Evolutionary conservation across 1,284 basidiomycete species (phyloP).

Genomic region (Malassezia furfur): DNA sequence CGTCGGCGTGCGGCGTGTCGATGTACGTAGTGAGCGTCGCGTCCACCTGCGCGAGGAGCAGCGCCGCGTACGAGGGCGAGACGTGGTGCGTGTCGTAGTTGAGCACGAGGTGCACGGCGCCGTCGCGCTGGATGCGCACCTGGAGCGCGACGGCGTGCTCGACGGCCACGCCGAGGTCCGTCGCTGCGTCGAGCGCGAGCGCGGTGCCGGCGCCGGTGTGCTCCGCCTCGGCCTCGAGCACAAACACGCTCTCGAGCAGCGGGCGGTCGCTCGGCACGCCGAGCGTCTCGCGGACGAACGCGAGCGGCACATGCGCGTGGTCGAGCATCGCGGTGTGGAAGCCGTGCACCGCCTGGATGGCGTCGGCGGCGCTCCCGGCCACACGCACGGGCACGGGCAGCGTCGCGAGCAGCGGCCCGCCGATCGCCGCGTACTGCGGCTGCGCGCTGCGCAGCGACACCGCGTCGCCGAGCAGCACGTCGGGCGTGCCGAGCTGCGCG

Average conservation of each 20-base stretch:
- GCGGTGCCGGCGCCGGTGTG: neutral
- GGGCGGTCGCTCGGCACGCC: constrained; percentile 26
- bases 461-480: constrained; percentile 41
- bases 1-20: neutral
- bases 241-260: constrained; percentile 44
- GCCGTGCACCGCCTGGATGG: constrained; percentile 21
- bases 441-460: constrained; percentile 29
- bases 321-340: constrained; percentile 28
- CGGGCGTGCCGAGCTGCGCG: constrained; percentile 34
- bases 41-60: constrained; percentile 30
- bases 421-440: constrained; percentile 25
- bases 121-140: constrained; percentile 23
- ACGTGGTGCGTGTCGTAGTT: constrained; percentile 23
- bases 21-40: constrained; percentile 15
- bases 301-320: constrained; percentile 22
- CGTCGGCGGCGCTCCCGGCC: constrained; percentile 10
- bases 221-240: constrained; percentile 31
- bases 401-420: constrained; percentile 41
- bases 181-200: constrained; percentile 18
- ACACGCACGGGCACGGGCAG: constrained; percentile 35
- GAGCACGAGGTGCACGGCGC: constrained; percentile 23
- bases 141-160: constrained; percentile 42
- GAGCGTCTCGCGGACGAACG: constrained; percentile 32
- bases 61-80: constrained; percentile 19
- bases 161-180: constrained; percentile 32